Base-by-base conservation (phyloP, 2,329 filamentous ascomycete species). In the Pseudocercospora fuligena region DNA sequence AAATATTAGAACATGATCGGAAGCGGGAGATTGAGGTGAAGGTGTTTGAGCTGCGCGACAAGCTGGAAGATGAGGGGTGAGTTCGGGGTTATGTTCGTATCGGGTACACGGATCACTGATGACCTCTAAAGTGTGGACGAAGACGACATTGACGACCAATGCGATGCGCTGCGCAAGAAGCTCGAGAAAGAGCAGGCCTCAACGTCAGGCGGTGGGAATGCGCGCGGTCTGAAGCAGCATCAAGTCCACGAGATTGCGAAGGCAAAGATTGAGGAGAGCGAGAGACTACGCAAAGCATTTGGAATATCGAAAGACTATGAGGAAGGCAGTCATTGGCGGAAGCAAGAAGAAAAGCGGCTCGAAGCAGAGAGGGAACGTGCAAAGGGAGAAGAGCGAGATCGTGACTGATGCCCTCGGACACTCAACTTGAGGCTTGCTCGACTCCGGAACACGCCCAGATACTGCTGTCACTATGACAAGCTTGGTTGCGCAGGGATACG, bases 181-280 rank as follows among this genome's bases (percentile, higher is more conserved):
- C 82, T 96, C 43, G 79, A 86, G 40, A 82, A 79, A 54, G 85
- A 89, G 72, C 78, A 88, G 63, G 79, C 83, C 61, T 82, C 80
- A 63, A 78, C 78, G 43, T 81, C 80, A 60, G 78, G 76, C 70
- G 77, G 76, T 2, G 69, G 81, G 66, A 75, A 79, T 62, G 79
- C 80, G 62, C 86, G 83, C 72, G 86, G 87, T 9, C 85, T 98
- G 70, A 99, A 98, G 82, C 86, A 89, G 71, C 93, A 98, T 80
- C 93, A 98, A 81, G 93, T 98, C 21, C 95, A 99, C 82, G 95
- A 98, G 81, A 86, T 97, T 78, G 95, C 95, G 19, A 92, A 95
- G 75, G 95, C 94, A 67, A 99, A 99, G 86, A 94, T 97, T 73
- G 91, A 92, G 78, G 95, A 99, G 85, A 97, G 91, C 79, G 94